These are phyloP conservation scores for Suillus luteus DNA, from an alignment of 768 basidiomycete genomes.

Conservation along the genomic window DNA sequence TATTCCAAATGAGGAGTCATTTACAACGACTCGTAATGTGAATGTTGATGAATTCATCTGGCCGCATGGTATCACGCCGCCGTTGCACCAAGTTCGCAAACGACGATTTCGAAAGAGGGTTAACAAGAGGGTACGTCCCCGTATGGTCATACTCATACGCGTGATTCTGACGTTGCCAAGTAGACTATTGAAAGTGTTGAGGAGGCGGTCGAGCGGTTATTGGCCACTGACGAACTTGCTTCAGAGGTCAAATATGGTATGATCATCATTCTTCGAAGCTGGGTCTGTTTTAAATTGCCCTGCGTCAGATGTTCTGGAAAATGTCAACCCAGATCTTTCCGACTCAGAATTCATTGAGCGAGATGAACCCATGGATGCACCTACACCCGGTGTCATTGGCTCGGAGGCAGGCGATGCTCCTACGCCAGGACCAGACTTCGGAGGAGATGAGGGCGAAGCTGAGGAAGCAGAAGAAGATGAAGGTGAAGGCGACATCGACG, in stretches of 20 bases:
- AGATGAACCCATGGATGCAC: conserved; percentile 59
- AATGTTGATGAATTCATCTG: conserved; percentile 96
- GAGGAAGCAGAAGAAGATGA: conserved; percentile 62
- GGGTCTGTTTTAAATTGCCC: conserved; percentile 4
- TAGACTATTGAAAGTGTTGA: conserved; percentile 95
- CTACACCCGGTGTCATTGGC: conserved; percentile 67
- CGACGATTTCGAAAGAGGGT: conserved; percentile 90
- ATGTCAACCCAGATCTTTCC: conserved; percentile 88
- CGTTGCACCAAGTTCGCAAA: conserved; percentile 86
- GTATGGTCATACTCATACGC: neutral
- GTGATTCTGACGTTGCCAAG: conserved; percentile 1
- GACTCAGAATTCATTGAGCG: conserved; percentile 85
- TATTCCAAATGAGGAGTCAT: conserved; percentile 67
- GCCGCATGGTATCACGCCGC: conserved; percentile 95
- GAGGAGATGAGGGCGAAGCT: conserved; percentile 60
- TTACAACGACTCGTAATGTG: conserved; percentile 66
- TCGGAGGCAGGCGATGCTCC: conserved; percentile 67
- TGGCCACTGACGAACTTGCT: conserved; percentile 79
- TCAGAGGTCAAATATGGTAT: conserved; percentile 76
- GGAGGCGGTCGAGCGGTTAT: conserved; percentile 84
- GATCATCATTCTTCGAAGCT: conserved; percentile 17
- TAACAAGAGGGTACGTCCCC: conserved; percentile 65
- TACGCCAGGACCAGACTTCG: conserved; percentile 53
- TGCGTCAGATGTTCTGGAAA: conserved; percentile 76
- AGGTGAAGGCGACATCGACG: conserved; percentile 80